Evolutionary conservation across 2,329 filamentous ascomycete genomes (phyloP).

Genomic region (Colletotrichum karsti): DNA sequence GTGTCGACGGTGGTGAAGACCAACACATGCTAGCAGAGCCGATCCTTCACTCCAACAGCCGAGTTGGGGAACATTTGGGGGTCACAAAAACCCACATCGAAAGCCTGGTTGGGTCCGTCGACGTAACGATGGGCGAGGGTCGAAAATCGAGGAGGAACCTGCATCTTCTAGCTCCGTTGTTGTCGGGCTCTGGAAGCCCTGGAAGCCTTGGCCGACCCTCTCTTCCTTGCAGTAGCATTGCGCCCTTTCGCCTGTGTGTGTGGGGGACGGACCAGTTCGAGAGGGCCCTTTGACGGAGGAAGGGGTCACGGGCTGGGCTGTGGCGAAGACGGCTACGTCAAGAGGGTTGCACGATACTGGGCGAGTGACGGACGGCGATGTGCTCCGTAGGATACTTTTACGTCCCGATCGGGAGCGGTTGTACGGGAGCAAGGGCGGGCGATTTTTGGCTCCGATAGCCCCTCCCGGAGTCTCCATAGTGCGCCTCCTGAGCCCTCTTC

Average conservation of each 20-base stretch:
- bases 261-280: conserved; percentile 1
- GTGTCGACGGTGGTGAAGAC: neutral
- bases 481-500: neutral
- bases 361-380: conserved; percentile 18
- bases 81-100: conserved; percentile 1
- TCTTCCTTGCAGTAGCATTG: neutral
- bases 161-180: conserved; percentile 6
- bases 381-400: neutral
- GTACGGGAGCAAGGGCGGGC: neutral
- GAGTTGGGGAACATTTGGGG: neutral
- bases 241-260: neutral
- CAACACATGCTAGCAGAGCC: neutral
- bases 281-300: neutral
- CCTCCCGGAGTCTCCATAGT: neutral
- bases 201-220: conserved; percentile 19
- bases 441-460: neutral
- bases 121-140: neutral
- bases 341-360: conserved; percentile 16
- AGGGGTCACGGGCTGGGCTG: conserved; percentile 15
- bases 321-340: conserved; percentile 26
- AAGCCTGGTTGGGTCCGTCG: neutral
- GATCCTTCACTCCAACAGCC: neutral
- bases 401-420: conserved; percentile 8
- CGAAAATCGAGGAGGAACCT: neutral
- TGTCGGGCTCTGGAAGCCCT: conserved; percentile 9